Conservation (phyloP, 148 eudicot genomes). For the Rheum nobile region DNA sequence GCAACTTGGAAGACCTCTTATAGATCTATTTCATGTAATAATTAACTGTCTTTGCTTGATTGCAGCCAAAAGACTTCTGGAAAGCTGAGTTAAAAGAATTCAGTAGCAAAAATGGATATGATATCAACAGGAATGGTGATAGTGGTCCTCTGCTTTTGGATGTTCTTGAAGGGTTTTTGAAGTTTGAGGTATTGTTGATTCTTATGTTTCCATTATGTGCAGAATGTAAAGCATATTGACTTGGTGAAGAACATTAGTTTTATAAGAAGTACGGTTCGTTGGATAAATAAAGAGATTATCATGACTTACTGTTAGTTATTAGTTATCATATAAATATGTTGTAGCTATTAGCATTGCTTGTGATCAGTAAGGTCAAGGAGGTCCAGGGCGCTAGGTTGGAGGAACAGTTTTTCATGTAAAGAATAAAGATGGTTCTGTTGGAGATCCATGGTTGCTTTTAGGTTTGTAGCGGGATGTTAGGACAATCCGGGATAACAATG, state of each 20-base stretch:
- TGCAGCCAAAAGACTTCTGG: conserved; percentile 87
- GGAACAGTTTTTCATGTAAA: background rate
- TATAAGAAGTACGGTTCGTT: background rate
- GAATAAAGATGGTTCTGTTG: background rate
- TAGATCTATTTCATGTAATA: background rate
- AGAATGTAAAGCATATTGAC: background rate
- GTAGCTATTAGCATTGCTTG: background rate
- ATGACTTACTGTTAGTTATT: background rate
- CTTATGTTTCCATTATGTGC: conserved; percentile 1
- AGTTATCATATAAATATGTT: background rate
- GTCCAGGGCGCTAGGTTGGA: background rate
- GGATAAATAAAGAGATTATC: background rate
- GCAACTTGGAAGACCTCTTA: background rate
- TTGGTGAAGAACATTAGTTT: background rate
- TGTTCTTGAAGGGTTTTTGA: conserved; percentile 92
- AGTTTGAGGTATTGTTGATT: conserved; percentile 55
- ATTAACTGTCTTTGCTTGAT: conserved; percentile 1
- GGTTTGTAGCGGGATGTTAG: background rate
- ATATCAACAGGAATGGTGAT: conserved; percentile 74
- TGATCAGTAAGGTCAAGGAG: background rate
- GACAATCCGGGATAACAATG: background rate
- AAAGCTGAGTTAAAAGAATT: conserved; percentile 88
- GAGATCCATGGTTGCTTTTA: background rate
- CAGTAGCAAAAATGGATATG: conserved; percentile 83
- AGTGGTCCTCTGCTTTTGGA: conserved; percentile 87